Evolutionary conservation across 1,284 basidiomycete genomes (phyloP).

Genomic region (Irpex lacteus): DNA sequence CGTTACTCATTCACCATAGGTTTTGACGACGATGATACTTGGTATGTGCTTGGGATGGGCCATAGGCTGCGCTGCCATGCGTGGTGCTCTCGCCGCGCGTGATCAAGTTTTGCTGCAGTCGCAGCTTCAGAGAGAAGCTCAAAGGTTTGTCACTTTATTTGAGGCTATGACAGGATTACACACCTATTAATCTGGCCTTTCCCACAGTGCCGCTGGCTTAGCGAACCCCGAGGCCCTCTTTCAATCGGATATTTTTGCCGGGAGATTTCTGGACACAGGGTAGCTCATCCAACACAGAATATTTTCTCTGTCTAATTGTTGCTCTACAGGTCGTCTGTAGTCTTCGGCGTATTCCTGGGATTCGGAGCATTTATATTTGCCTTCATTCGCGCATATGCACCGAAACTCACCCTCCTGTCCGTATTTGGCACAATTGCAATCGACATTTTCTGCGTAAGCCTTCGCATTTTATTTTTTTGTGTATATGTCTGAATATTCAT

Average conservation of each 20-base stretch:
- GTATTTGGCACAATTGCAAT: conserved; percentile 60
- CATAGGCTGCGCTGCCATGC: conserved; percentile 71
- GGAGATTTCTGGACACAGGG: conserved; percentile 65
- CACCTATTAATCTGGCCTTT: conserved; percentile 6
- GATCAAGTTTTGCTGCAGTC: conserved; percentile 46
- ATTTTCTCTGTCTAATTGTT: neutral
- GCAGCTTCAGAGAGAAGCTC: conserved; percentile 44
- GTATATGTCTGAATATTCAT: neutral
- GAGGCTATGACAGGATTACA: too few species aligned
- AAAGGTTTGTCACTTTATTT: conserved; percentile 33
- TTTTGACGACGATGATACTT: conserved; percentile 45
- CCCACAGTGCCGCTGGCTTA: conserved; percentile 39
- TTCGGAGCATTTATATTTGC: conserved; percentile 62
- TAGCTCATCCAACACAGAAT: conserved; percentile 20
- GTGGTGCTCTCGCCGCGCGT: conserved; percentile 56
- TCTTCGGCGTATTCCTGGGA: conserved; percentile 73
- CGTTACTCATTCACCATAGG: conserved; percentile 23
- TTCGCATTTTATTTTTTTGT: neutral
- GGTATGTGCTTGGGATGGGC: conserved; percentile 77
- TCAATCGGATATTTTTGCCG: conserved; percentile 54
- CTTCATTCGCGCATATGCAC: conserved; percentile 55
- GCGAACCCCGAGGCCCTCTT: conserved; percentile 50
- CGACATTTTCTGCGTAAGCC: conserved; percentile 59
- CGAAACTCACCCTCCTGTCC: conserved; percentile 56
- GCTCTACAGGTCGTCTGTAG: conserved; percentile 44